phyloP scores from a whole-genome alignment of 805 yeast genomes.

The Kodamaea hsintzibuensis region DNA sequence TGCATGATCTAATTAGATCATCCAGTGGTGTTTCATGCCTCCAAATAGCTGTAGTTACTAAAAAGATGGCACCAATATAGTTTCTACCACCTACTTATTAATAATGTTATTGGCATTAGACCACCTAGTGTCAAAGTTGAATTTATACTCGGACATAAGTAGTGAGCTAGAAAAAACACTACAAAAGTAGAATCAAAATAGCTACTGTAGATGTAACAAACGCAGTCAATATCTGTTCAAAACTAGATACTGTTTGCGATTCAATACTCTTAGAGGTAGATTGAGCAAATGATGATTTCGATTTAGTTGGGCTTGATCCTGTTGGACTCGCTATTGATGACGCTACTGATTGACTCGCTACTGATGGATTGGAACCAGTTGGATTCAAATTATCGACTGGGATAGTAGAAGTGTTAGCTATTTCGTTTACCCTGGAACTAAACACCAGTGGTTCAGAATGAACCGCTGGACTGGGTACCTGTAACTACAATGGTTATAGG shows the following conservation, averaged over 20 bases:
- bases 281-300: not conserved
- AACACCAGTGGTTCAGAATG: not conserved
- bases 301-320: not conserved
- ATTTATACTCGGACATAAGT: too few species aligned
- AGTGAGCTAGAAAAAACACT: not conserved
- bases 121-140: too few species aligned
- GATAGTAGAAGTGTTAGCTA: not conserved
- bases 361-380: not conserved
- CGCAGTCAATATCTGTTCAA: not conserved
- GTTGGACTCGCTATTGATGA: not conserved
- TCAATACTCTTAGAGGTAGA: not conserved
- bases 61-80: too few species aligned
- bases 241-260: not conserved
- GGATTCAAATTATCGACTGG: not conserved
- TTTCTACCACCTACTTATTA: too few species aligned
- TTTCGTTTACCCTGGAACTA: not conserved
- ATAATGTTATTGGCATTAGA: too few species aligned
- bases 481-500: not conserved
- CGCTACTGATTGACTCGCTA: not conserved
- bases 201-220: not conserved
- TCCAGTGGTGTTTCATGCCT: too few species aligned
- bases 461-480: not conserved
- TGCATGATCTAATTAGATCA: too few species aligned
- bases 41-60: too few species aligned
- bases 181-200: not conserved